phyloP scores from a whole-genome alignment of 2,329 filamentous ascomycete species.

The Massarina eburnea region DNA sequence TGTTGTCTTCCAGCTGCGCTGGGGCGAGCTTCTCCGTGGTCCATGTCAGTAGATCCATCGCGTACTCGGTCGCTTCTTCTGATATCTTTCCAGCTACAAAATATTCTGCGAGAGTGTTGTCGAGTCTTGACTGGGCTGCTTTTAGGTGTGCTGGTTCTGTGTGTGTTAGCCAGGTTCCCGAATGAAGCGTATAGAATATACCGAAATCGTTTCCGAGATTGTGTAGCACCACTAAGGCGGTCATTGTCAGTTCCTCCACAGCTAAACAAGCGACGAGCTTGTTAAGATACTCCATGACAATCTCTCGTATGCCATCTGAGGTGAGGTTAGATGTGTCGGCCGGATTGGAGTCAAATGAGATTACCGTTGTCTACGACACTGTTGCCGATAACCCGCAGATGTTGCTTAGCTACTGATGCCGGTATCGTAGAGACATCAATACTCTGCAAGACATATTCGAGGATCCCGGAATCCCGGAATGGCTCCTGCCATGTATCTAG shows the following conservation, averaged over 20 bases:
- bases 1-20: conserved; percentile 32
- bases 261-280: conserved; percentile 30
- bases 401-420: conserved; percentile 32
- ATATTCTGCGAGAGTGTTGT: conserved; percentile 28
- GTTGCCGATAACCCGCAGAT: conserved; percentile 42
- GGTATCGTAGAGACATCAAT: conserved; percentile 23
- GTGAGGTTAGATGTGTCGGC: conserved; percentile 23
- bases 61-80: conserved; percentile 36
- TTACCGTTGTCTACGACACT: conserved; percentile 42
- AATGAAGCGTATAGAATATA: conserved; percentile 35
- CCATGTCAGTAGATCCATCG: conserved; percentile 38
- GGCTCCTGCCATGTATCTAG: conserved; percentile 34
- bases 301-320: conserved; percentile 36
- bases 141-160: conserved; percentile 39
- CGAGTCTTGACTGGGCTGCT: conserved; percentile 37
- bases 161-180: conserved; percentile 13
- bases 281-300: conserved; percentile 25
- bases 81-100: conserved; percentile 30
- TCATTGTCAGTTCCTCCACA: conserved; percentile 23
- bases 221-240: conserved; percentile 45
- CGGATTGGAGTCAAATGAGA: too few species aligned
- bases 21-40: conserved; percentile 39
- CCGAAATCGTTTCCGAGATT: conserved; percentile 49
- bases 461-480: conserved; percentile 30
- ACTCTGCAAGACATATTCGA: conserved; percentile 27